phyloP scores from a whole-genome alignment of 2,329 filamentous ascomycete genomes.

The Lojkania enalia region DNA sequence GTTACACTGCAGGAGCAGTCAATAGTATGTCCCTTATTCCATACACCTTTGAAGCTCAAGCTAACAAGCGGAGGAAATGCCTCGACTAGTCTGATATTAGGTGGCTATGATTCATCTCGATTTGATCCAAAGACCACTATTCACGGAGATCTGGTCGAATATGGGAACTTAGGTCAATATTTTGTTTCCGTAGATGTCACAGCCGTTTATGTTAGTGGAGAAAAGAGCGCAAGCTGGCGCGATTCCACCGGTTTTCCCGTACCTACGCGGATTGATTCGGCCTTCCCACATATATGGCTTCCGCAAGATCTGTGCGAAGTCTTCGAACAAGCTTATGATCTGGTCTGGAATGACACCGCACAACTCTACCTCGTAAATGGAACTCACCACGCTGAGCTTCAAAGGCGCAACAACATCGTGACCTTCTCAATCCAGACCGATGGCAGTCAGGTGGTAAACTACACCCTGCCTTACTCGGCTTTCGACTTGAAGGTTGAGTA shows the following conservation, averaged over 20 bases:
- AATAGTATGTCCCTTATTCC: conserved; percentile 20
- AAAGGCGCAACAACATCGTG: not conserved
- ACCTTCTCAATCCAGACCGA: conserved; percentile 7
- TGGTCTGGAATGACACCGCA: not conserved
- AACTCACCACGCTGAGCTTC: not conserved
- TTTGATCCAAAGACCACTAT: not conserved
- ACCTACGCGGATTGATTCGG: not conserved
- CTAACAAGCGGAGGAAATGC: conserved; percentile 10
- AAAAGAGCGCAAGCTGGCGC: conserved; percentile 13
- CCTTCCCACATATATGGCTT: not conserved
- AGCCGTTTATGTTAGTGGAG: conserved; percentile 26
- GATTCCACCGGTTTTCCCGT: not conserved
- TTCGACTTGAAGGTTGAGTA: not conserved
- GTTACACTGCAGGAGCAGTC: conserved; percentile 47
- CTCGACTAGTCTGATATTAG: conserved; percentile 20
- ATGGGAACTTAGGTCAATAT: conserved; percentile 27
- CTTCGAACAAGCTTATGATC: conserved; percentile 1
- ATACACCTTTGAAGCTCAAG: not conserved
- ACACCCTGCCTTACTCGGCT: not conserved
- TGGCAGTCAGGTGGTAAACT: not conserved
- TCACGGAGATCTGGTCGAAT: not conserved
- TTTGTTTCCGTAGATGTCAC: conserved; percentile 27
- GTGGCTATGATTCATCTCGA: not conserved
- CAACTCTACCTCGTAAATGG: not conserved
- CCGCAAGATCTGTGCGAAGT: not conserved